Conservation (phyloP, 179 eudicot species). For the Carnegiea gigantea region DNA sequence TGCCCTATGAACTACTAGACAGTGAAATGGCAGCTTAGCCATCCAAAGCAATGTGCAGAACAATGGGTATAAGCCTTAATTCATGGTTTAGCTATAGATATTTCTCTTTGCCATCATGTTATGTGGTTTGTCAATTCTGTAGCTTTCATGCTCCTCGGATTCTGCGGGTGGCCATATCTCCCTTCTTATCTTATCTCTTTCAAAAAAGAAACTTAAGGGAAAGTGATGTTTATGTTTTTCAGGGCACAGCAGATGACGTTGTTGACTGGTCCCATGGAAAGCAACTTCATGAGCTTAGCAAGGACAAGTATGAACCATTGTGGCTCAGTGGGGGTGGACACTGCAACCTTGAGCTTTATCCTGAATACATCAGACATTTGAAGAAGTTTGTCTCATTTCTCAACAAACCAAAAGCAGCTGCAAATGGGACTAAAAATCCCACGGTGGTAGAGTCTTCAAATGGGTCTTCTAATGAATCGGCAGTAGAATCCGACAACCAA, state of each 20-base stretch:
- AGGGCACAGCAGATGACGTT: slow-evolving; percentile 98
- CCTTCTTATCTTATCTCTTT: background rate
- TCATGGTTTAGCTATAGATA: background rate
- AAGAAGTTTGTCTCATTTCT: slow-evolving; percentile 74
- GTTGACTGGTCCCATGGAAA: slow-evolving; percentile 95
- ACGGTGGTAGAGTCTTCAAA: background rate
- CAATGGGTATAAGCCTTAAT: background rate
- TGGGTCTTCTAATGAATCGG: too few relatives aligned
- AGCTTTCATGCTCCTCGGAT: background rate
- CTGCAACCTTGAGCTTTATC: slow-evolving; percentile 90
- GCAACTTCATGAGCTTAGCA: slow-evolving; percentile 88
- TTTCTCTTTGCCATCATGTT: background rate
- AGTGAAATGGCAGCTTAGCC: too few relatives aligned
- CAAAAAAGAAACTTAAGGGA: background rate
- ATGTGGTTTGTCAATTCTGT: background rate
- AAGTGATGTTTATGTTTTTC: slow-evolving; percentile 8
- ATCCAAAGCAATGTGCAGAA: background rate
- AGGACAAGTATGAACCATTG: slow-evolving; percentile 79
- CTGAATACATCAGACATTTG: slow-evolving; percentile 79
- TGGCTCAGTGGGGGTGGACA: slow-evolving; percentile 98
- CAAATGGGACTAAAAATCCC: slow-evolving; percentile 23
- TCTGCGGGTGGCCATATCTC: background rate
- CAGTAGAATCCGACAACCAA: slow-evolving; percentile 36
- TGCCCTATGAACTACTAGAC: background rate
- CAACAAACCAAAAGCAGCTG: slow-evolving; percentile 51